These are phyloP conservation scores for Cordyceps fumosorosea DNA, from an alignment of 2,329 filamentous ascomycete species.

Conservation along the genomic window DNA sequence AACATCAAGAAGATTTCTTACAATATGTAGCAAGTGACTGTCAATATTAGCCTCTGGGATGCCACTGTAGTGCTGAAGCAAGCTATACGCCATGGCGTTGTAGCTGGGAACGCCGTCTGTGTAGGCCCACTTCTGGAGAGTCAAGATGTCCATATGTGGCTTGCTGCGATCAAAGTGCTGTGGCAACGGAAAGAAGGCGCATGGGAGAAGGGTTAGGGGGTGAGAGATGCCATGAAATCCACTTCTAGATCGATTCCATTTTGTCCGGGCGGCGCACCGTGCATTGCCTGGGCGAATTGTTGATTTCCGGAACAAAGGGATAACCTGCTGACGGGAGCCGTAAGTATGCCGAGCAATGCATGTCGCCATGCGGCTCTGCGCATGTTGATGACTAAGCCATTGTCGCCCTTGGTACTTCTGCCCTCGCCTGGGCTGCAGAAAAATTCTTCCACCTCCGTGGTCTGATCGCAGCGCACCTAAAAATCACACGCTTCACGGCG, in stretches of 20 bases:
- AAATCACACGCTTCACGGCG: conserved; percentile 20
- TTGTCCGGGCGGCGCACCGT: neutral
- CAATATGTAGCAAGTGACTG: conserved; percentile 29
- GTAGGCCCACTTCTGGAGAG: conserved; percentile 30
- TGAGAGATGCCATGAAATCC: neutral
- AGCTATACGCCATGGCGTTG: conserved; percentile 28
- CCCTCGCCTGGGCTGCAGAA: conserved; percentile 5
- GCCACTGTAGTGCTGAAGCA: conserved; percentile 33
- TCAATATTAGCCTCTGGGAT: conserved; percentile 30
- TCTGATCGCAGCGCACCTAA: conserved; percentile 13
- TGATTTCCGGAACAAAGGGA: neutral
- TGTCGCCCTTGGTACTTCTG: no score
- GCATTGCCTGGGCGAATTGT: neutral
- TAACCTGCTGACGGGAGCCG: neutral
- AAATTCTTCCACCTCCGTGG: conserved; percentile 21
- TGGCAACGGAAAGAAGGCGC: neutral
- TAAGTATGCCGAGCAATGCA: neutral
- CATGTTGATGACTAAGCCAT: conserved; percentile 7
- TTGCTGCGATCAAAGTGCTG: neutral
- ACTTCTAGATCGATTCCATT: neutral
- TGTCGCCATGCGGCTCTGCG: conserved; percentile 2
- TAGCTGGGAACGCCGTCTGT: conserved; percentile 30
- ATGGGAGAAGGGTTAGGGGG: neutral
- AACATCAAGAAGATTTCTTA: conserved; percentile 18
- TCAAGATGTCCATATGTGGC: conserved; percentile 29